Evolutionary conservation across 306 rosid species (phyloP), one percentile per base, ranked within the genome.

Genomic region (Sechiopsis laciniata): DNA sequence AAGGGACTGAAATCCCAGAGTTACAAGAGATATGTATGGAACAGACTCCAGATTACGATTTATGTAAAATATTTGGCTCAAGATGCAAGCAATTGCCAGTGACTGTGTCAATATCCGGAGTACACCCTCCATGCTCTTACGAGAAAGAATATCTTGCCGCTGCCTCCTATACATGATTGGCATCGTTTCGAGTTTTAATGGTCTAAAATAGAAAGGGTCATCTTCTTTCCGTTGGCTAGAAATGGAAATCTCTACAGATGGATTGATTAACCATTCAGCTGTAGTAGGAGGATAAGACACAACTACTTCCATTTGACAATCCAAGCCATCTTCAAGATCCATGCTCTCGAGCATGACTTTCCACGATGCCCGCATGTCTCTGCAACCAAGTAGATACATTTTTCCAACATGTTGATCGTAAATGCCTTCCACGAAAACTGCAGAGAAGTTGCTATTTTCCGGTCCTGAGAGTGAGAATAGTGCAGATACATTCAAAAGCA

Each of bases 351-450:
- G 82, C 51, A 90, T 78, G 65, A 88, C 80, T 70, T 87, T 76
- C 97, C 98, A 85, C 37, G 37, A 5, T 3, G 94, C 90, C 70
- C 90, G 81, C 73, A 88, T 89, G 54, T 88, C 96, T 79, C 96
- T 85, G 82, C 98, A 93, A 57, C 97, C 97, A 65, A 93, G 76
- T 73, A 93, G 83, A 83, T 90, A 93, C 97, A 88, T 87, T 77
- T 86, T 82, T 50, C 97, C 97, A 55, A 82, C 89, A 53, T 66
- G 94, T 55, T 88, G 96, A 42, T 93, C 94, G 71, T 90, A 90
- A 68, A 88, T 82, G 70, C 98, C 98, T 79, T 93, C 98, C 66
- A 93, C 76, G 79, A 82, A 93, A 59, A 93, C 83, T 13, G 78
- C 74, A 40, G 91, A 87, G 67, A 90, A 80, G 75, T 86, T 88